Evolutionary conservation across 2,329 filamentous ascomycete species (phyloP).

Genomic region (Ilyonectria robusta): DNA sequence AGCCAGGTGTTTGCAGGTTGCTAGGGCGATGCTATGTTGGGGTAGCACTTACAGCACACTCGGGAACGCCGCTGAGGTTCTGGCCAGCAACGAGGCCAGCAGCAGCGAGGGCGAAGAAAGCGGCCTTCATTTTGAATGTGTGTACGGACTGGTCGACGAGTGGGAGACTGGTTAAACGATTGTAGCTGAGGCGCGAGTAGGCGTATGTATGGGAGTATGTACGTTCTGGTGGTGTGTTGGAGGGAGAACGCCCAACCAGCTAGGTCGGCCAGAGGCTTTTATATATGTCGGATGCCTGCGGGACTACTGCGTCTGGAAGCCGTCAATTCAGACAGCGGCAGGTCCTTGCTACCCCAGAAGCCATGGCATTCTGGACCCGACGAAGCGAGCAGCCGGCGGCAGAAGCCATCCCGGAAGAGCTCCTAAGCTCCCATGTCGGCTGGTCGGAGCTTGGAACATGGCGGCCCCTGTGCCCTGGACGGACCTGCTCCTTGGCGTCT

Average conservation of each 20-base stretch:
- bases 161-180: slow-evolving; percentile 18
- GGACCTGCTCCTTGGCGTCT: background rate
- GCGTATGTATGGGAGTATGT: background rate
- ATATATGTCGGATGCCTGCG: background rate
- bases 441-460: slow-evolving; percentile 2
- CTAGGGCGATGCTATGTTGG: background rate
- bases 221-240: background rate
- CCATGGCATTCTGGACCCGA: background rate
- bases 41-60: slow-evolving; percentile 57
- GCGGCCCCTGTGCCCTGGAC: background rate
- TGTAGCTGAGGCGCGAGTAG: slow-evolving; percentile 6
- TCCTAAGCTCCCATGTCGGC: slow-evolving; percentile 2
- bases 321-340: background rate
- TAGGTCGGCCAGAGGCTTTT: background rate
- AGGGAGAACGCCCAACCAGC: background rate
- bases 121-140: slow-evolving; percentile 58
- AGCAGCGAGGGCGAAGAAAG: slow-evolving; percentile 51
- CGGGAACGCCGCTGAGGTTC: slow-evolving; percentile 53
- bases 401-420: background rate
- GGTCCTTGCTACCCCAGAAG: background rate
- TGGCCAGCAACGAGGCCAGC: slow-evolving; percentile 57
- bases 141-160: slow-evolving; percentile 10
- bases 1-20: background rate
- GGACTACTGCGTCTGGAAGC: background rate
- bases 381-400: background rate